These are phyloP conservation scores for Colletotrichum caudatum DNA, from an alignment of 2,329 filamentous ascomycete genomes.

Conservation along the genomic window DNA sequence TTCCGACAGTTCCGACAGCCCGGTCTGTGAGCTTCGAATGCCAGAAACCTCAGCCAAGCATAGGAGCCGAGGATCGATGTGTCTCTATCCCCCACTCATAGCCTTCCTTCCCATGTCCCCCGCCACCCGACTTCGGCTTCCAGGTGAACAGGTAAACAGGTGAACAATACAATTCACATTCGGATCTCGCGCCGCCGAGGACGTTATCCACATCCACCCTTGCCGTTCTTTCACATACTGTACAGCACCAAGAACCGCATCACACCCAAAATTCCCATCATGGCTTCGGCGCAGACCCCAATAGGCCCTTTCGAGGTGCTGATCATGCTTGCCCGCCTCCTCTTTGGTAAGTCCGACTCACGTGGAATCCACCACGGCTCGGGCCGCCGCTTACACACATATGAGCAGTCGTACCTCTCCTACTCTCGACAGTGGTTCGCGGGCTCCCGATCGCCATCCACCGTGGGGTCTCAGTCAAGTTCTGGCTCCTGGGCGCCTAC, in stretches of 20 bases:
- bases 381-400: not conserved
- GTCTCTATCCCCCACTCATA: not conserved
- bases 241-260: not conserved
- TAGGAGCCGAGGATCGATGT: not conserved
- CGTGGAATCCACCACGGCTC: not conserved
- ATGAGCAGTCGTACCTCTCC: not conserved
- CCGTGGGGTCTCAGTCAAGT: conserved; percentile 1
- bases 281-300: not conserved
- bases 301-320: not conserved
- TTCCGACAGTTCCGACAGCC: not conserved
- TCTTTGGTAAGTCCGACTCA: not conserved
- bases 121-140: too few relatives aligned
- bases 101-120: not conserved
- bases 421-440: not conserved
- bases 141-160: not conserved
- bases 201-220: not conserved
- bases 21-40: not conserved
- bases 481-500: not conserved
- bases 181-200: not conserved
- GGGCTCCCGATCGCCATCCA: conserved; percentile 13
- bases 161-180: not conserved
- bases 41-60: not conserved
- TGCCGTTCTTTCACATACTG: not conserved
- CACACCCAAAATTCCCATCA: not conserved
- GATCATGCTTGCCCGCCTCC: not conserved